Evolutionary conservation across 345 rosid species (phyloP).

Genomic region (Toxicodendron radicans): DNA sequence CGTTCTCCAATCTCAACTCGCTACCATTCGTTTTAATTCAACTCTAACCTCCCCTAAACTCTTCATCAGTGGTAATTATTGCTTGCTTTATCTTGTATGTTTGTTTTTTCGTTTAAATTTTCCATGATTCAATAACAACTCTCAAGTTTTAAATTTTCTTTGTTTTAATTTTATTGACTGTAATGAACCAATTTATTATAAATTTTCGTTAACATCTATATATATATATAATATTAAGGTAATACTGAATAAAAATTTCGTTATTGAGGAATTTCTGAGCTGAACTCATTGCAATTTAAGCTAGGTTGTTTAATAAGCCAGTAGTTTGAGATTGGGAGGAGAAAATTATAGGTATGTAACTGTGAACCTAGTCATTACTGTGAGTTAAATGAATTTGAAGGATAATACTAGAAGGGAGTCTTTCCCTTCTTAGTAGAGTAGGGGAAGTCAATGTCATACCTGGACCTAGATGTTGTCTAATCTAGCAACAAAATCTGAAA

Average conservation of each 20-base stretch:
- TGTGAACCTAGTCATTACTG: neutral
- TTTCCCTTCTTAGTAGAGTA: neutral
- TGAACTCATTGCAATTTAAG: no score
- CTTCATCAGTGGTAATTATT: constrained; percentile 65
- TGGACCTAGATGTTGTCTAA: neutral
- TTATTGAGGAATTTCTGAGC: no score
- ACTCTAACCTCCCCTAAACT: constrained; percentile 82
- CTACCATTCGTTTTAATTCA: constrained; percentile 42
- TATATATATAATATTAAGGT: no score
- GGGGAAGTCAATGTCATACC: neutral
- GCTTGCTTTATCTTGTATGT: neutral
- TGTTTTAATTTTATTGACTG: no score
- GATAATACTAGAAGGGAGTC: neutral
- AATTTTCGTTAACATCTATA: no score
- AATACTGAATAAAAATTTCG: no score
- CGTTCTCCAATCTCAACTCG: constrained; percentile 28
- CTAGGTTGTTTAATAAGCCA: no score
- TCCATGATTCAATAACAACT: neutral
- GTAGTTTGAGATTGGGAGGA: neutral
- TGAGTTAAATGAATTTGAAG: neutral
- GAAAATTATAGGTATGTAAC: neutral
- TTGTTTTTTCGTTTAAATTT: neutral
- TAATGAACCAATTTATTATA: no score
- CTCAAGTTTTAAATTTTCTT: no score
- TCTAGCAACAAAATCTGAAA: neutral